Base-by-base conservation (phyloP, 495 filamentous ascomycete species). In the Delitschia confertaspora region DNA sequence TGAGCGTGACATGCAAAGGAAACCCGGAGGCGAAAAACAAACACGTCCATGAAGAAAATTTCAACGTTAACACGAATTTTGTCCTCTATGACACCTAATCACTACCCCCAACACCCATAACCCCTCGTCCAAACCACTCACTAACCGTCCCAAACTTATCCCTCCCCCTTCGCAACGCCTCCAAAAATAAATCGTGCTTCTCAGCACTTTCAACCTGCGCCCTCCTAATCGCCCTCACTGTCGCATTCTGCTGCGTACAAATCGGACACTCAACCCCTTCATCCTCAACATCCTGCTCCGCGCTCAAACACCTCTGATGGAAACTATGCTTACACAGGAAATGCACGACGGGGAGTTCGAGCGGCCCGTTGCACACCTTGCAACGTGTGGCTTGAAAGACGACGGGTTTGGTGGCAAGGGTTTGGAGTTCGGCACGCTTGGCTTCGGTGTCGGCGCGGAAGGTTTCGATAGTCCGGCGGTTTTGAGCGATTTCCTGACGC, bases 241-340 rank as follows among this genome's bases (percentile, higher is more conserved):
- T 93, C 16, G 82, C 75, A 64, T 95, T 94, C 20, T 82, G 75
- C 31, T 75, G 69, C 20, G 81, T 80, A 55, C 93, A 96, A 10
- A 80, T 67, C 11, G 89, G 84, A 61, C 91, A 98, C 62, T 93
- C 88, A 0, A 76, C 72, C 23, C 67, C 59, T 19, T 78, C 75
- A 14, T 80, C 78, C 32, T 76, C 80, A 29, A 71, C 69, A 18
- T 68, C 70, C 32, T 55, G 69, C 31, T 63, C 61, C 1, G 26
- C 41, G 36, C 46, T 51, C 13, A 93, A 69, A 64, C 86, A 94
- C 20, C 83, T 72, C 63, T 93, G 82, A 60, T 98, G 91, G 70
- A 93, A 98, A 32, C 79, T 86, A 60, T 98, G 91, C 60, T 87
- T 91, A 71, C 91, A 98, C 53, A 96, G 64, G 62, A 96, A 98